A percentile compares a stretch with the other conserved stretches of the same genome.
These are phyloP conservation scores for Boletus holoroseus DNA, from an alignment of 1,284 basidiomycete genomes.

Conservation along the genomic window DNA sequence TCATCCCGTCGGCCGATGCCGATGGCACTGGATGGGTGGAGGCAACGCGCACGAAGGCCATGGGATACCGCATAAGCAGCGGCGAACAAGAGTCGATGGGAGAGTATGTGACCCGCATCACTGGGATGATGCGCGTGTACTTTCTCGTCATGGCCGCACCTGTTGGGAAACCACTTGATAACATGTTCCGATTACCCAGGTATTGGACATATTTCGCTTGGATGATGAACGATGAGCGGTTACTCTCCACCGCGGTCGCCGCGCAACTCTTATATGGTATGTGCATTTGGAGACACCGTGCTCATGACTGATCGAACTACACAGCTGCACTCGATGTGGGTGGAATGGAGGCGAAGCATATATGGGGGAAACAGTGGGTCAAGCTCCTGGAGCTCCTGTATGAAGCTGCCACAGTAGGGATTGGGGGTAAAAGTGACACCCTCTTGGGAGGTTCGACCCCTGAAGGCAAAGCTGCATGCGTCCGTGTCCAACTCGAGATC, in stretches of 20 bases:
- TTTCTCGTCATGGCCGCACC: conserved; percentile 66
- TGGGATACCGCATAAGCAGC: conserved; percentile 53
- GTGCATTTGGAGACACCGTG: conserved; percentile 28
- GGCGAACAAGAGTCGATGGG: conserved; percentile 44
- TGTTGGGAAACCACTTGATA: conserved; percentile 39
- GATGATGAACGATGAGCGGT: conserved; percentile 44
- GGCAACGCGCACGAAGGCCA: conserved; percentile 56
- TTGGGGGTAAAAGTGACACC: conserved; percentile 32
- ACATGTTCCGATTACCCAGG: conserved; percentile 54
- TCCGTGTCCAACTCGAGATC: conserved; percentile 57
- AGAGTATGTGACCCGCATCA: conserved; percentile 73
- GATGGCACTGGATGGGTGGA: conserved; percentile 50
- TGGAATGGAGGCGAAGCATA: conserved; percentile 51
- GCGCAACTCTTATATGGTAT: conserved; percentile 64
- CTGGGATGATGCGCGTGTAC: conserved; percentile 85
- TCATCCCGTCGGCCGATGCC: conserved; percentile 46
- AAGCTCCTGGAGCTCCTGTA: conserved; percentile 70
- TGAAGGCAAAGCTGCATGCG: conserved; percentile 56
- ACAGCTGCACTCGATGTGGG: conserved; percentile 70
- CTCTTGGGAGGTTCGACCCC: conserved; percentile 51
- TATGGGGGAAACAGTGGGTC: conserved; percentile 76
- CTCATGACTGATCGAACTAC: conserved; percentile 18
- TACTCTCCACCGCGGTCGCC: conserved; percentile 53
- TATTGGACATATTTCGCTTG: conserved; percentile 69
- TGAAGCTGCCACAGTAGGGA: conserved; percentile 52